These are phyloP conservation scores for Chaetomium tenue DNA, from an alignment of 495 filamentous ascomycete genomes.

Conservation along the genomic window DNA sequence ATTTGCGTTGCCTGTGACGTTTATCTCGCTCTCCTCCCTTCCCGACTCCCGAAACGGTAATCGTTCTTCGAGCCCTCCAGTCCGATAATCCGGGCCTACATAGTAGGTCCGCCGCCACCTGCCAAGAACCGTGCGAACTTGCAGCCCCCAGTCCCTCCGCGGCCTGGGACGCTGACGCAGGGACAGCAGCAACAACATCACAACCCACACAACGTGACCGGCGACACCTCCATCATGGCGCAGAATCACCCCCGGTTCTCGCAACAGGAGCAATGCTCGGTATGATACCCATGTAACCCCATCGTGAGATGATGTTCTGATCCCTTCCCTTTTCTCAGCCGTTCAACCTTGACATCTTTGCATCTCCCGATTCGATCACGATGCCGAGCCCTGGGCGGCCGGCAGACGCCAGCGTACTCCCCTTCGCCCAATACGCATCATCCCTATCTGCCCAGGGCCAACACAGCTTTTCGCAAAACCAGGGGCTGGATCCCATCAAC, in stretches of 20 bases:
- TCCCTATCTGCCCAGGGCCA: constrained; percentile 3
- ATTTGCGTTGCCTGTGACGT: too few relatives aligned
- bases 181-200: not conserved
- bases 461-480: not conserved
- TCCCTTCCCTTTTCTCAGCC: not conserved
- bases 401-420: constrained; percentile 1
- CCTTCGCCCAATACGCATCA: constrained; percentile 10
- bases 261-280: constrained; percentile 17
- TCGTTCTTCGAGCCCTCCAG: too few relatives aligned
- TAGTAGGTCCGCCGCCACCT: too few relatives aligned
- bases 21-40: too few relatives aligned
- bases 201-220: not conserved
- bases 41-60: too few relatives aligned
- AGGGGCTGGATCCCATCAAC: not conserved
- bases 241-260: constrained; percentile 9
- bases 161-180: not conserved
- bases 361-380: constrained; percentile 19
- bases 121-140: too few relatives aligned
- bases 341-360: constrained; percentile 3
- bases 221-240: constrained; percentile 15
- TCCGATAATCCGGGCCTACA: too few relatives aligned
- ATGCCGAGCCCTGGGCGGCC: constrained; percentile 5
- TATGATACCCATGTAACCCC: constrained; percentile 6
- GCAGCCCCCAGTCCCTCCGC: not conserved
- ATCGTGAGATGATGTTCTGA: not conserved